These are phyloP conservation scores for Adansonia gregorii DNA, from an alignment of 441 rosid species.

Conservation along the genomic window DNA sequence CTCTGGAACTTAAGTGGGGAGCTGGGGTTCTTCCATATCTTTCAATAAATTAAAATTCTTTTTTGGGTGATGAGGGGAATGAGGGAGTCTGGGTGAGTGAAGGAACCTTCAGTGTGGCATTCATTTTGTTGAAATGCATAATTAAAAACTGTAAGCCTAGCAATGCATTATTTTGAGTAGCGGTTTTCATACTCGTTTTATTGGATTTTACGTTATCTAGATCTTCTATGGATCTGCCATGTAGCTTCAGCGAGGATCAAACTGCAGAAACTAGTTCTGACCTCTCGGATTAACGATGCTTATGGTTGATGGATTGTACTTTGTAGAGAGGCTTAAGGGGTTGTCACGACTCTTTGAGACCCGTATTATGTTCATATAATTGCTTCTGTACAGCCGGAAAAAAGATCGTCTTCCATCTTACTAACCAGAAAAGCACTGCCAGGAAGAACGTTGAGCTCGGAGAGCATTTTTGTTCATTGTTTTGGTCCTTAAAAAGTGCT, in stretches of 20 bases:
- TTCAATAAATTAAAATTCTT: no score
- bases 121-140: not conserved
- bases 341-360: not conserved
- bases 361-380: not conserved
- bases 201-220: conserved; percentile 35
- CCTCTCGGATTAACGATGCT: conserved; percentile 41
- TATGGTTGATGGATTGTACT: conserved; percentile 1
- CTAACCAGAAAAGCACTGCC: conserved; percentile 27
- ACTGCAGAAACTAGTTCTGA: conserved; percentile 60
- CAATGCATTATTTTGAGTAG: not conserved
- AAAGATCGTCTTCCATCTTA: conserved; percentile 11
- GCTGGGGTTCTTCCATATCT: not conserved
- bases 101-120: not conserved
- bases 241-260: conserved; percentile 71
- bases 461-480: conserved; percentile 9
- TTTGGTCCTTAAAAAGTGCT: conserved; percentile 15
- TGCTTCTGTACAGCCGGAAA: conserved; percentile 33
- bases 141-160: not conserved
- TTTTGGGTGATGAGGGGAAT: not conserved
- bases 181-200: not conserved
- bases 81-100: no score
- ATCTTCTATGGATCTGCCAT: conserved; percentile 46
- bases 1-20: not conserved
- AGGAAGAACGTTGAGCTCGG: conserved; percentile 12
- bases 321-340: conserved; percentile 16